Base-by-base conservation (phyloP, 1,284 basidiomycete genomes). In the Puccinia coronata region DNA sequence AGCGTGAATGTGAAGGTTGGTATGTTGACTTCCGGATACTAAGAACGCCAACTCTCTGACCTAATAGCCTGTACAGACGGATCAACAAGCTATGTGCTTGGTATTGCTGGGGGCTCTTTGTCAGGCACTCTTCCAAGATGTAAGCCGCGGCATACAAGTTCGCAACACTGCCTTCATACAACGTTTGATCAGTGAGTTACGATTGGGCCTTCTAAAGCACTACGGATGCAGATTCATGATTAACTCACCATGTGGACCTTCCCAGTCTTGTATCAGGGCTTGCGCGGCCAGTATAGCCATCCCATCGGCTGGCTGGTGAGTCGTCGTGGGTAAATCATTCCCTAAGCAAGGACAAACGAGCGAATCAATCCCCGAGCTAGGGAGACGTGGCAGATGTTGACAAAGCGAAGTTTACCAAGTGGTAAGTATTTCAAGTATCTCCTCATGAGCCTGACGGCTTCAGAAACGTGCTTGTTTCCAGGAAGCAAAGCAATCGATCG, bases 231-330 rank as follows among this genome's bases (percentile, higher is more conserved):
- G 1, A 82, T 53, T 63, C 34, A 23, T 31, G 16, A 31, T 63
- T 49, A 25, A 36, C 73, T 59, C 41, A 57, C 73, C 73, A 43
- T 34, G 31, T 14, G 20, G 16, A 61, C 31, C 73, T 61, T 87
- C 87, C 90, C 91, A 94, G 25, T 91, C 87, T 82, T 88, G 90
- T 69, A 94, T 88, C 77, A 91, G 88, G 1, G 90, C 89, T 84
- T 92, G 92, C 0, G 89, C 91, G 6, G 91, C 90, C 18, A 96
- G 88, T 36, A 95, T 88, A 12, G 89, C 91, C 41, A 96, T 88
- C 84, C 96, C 95, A 84, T 96, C 95, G 1, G 91, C 92, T 23
- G 92, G 93, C 84, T 96, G 95, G 65, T 95, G 88, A 84, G 96
- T 94, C 0, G 92, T 93, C 4, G 88, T 86, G 0, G 91, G 90